Conservation (phyloP, 75 land plant genomes). For the Sequoiadendron giganteum region DNA sequence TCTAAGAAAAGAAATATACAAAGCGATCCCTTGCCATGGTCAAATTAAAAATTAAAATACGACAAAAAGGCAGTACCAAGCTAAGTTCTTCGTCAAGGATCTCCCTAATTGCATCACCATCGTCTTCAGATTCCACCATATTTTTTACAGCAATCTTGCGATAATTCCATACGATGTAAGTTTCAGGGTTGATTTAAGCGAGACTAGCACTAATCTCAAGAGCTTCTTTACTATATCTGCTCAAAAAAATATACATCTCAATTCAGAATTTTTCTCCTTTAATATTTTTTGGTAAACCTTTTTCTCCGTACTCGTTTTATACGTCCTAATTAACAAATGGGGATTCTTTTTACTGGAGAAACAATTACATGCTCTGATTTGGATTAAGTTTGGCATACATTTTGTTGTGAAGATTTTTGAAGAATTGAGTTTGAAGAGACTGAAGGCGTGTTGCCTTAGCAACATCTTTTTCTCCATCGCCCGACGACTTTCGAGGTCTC, state of each 20-base stretch:
- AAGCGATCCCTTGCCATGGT: neutral
- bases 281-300: neutral
- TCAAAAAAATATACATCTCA: neutral
- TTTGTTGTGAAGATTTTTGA: constrained; percentile 52
- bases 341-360: no score
- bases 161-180: constrained; percentile 94
- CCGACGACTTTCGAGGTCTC: constrained; percentile 60
- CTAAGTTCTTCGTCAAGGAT: constrained; percentile 71
- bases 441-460: constrained; percentile 51
- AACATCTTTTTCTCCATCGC: constrained; percentile 34
- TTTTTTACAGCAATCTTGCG: constrained; percentile 74
- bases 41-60: neutral
- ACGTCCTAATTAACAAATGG: neutral
- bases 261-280: neutral
- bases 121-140: constrained; percentile 27
- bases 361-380: neutral
- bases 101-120: constrained; percentile 50
- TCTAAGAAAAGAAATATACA: neutral
- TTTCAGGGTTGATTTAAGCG: constrained; percentile 81
- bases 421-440: constrained; percentile 49
- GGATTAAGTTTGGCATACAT: constrained; percentile 27
- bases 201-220: constrained; percentile 64
- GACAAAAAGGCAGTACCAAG: constrained; percentile 45
- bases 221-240: constrained; percentile 80
- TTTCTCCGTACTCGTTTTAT: neutral